phyloP scores from a whole-genome alignment of 257 asterid species.

The Ilex asprella region DNA sequence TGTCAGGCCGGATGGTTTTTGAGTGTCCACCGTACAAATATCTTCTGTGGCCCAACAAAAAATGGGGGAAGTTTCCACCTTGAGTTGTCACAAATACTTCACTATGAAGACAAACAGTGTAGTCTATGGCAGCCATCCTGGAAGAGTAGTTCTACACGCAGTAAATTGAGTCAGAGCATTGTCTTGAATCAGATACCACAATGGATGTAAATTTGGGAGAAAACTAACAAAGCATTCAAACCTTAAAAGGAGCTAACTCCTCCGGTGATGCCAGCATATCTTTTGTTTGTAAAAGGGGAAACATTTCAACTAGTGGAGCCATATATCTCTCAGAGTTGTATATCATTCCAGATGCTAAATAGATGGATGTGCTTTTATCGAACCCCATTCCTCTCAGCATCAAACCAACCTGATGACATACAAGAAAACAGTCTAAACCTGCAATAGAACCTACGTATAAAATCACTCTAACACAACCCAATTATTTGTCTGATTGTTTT shows the following conservation, averaged over 20 bases:
- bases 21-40: conserved; percentile 90
- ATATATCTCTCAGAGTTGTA: conserved; percentile 85
- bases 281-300: conserved; percentile 87
- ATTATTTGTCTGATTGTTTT: not conserved
- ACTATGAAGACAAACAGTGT: conserved; percentile 96
- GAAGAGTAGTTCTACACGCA: conserved; percentile 80
- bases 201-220: not conserved
- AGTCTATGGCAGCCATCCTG: conserved; percentile 99
- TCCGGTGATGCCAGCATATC: conserved; percentile 80
- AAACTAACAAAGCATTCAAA: conserved; percentile 19
- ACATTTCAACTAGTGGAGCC: conserved; percentile 92
- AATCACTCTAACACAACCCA: not conserved
- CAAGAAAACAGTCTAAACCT: conserved; percentile 6
- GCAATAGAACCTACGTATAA: not conserved
- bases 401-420: conserved; percentile 77
- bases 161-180: conserved; percentile 28
- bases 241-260: conserved; percentile 94
- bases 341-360: conserved; percentile 90
- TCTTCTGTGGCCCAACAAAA: conserved; percentile 94
- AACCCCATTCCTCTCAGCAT: conserved; percentile 99
- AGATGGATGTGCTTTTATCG: conserved; percentile 72
- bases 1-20: conserved; percentile 87
- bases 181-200: conserved; percentile 1
- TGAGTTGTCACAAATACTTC: conserved; percentile 99
- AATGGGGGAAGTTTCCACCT: conserved; percentile 98